These are phyloP conservation scores for Morella rubra DNA, from an alignment of 306 rosid species.

Conservation along the genomic window DNA sequence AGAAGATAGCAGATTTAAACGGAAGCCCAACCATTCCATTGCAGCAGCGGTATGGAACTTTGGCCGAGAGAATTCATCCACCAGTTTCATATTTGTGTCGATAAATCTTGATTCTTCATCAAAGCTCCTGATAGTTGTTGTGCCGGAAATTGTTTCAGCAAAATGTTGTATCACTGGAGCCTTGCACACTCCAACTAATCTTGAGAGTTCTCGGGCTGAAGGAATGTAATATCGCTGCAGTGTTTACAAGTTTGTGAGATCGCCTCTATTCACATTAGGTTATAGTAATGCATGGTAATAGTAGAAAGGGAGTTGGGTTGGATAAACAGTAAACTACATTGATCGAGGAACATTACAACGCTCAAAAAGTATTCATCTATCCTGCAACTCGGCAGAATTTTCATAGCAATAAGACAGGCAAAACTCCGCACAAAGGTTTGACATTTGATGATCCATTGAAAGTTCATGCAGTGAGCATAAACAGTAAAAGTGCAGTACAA, in stretches of 20 bases:
- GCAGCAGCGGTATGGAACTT: conserved; percentile 54
- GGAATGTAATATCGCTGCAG: conserved; percentile 45
- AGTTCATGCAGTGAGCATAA: neutral
- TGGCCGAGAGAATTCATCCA: conserved; percentile 56
- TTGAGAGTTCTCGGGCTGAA: conserved; percentile 58
- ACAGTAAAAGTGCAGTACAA: neutral
- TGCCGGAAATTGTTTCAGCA: conserved; percentile 72
- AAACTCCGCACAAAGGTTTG: neutral
- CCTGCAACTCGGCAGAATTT: neutral
- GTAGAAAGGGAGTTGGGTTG: neutral
- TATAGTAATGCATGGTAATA: neutral
- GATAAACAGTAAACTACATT: neutral
- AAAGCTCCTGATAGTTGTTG: conserved; percentile 62
- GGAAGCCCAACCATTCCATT: conserved; percentile 62
- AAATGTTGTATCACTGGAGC: conserved; percentile 77
- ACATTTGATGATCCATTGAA: neutral
- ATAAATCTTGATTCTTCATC: conserved; percentile 60
- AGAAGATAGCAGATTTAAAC: conserved; percentile 58
- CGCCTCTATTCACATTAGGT: neutral
- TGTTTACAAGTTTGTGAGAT: conserved; percentile 8
- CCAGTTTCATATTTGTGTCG: conserved; percentile 55
- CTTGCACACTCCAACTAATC: conserved; percentile 66
- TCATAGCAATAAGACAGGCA: neutral
- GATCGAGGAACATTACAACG: neutral
- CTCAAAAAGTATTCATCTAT: neutral